Base-by-base conservation (phyloP, 2,329 filamentous ascomycete genomes). In the Fusarium mundagurra region DNA sequence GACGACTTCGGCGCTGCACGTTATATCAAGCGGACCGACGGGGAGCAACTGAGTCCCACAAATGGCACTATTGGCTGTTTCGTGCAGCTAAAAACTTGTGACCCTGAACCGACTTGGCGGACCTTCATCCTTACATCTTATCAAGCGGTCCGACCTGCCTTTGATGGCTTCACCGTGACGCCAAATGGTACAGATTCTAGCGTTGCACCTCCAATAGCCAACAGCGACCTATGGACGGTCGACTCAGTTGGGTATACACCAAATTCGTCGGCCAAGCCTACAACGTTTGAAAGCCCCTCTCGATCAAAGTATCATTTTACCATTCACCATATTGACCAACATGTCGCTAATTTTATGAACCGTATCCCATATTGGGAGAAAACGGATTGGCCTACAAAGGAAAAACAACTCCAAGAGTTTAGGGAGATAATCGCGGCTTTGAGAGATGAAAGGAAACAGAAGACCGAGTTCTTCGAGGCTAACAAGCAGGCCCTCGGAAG, bases 291-390 rank as follows among this genome's bases (percentile, higher is more conserved):
- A 11, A 47, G 44, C 18, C 27, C 44, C 6, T 29, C 44, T 47
- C 44, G 13, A 47, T 47, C 27, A 5, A 47, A 47, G 9, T 18
- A 29, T 47, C 1, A 22, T 22, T 47, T 22, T 14, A 29, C 16
- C 4, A 47, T 29, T 29, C 5, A 0, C 4, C 0, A 0, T 11
- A 22, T 47, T 47, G 44, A 47, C 24, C 1, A 10, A 14, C 0
- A 14, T 2, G 6, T 47, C 4, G 8, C 12, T 47, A 0, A 0
- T 27, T 0, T 14, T 20, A 14, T 18, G 18, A 2, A 47, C 0
- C 0, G 0, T 13, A 45, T 45, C 24, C 17, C 20, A 4, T 1
- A 1, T 4, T 20, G 0, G 24, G 24, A 29, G 18, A 8, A 29
- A 47, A 16, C 3, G 0, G 12, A 27, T 45, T 0, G 5, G 17